Base-by-base conservation (phyloP, 2,329 filamentous ascomycete genomes). In the Scedosporium aurantiacum region DNA sequence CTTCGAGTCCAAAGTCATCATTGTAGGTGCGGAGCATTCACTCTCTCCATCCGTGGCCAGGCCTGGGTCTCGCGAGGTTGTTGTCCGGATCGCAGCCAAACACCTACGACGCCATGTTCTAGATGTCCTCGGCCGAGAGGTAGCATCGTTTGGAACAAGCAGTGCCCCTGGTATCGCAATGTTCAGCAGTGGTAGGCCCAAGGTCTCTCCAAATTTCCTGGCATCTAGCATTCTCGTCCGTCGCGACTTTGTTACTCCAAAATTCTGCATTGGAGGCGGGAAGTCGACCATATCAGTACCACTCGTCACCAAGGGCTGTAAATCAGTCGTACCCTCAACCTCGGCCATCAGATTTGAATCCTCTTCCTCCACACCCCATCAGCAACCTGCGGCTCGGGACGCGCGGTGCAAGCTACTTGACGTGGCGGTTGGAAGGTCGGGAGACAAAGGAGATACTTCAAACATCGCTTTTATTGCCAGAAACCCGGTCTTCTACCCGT, bases 361-460 rank as follows among this genome's bases (percentile, higher is more conserved):
- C 25, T 21, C 28, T 32, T n/a, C 55, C 28, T n/a, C n/a, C 14
- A 5, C 21, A 16, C n/a, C 8, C 14, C 55, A 7, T 23, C 12
- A n/a, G 12, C 50, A 10, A n/a, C 16, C 23, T 5, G 6, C 18
- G 18, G 23, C 6, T 16, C 50, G 12, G 12, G 23, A 23, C 12
- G 27, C 23, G 50, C 18, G 50, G 6, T 54, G 50, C 23, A 54
- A 23, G 12, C 52, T 61, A 6, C 45, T 61, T 6, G 60, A 57
- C 5, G 21, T 61, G 5, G 60, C 60, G 12, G 60, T 61, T 16
- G 60, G 50, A 6, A 50, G 60, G 4, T 61, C 60, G 8, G 60
- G 60, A 16, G 60, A 61, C 52, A 61, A 61, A 32, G 60, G 60
- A 27, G 60, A 61, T 40, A 55, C 60, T 18, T 54, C 60, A 5